Evolutionary conservation across 2,329 filamentous ascomycete species (phyloP).

Genomic region (Calcarisporium arbuscula): DNA sequence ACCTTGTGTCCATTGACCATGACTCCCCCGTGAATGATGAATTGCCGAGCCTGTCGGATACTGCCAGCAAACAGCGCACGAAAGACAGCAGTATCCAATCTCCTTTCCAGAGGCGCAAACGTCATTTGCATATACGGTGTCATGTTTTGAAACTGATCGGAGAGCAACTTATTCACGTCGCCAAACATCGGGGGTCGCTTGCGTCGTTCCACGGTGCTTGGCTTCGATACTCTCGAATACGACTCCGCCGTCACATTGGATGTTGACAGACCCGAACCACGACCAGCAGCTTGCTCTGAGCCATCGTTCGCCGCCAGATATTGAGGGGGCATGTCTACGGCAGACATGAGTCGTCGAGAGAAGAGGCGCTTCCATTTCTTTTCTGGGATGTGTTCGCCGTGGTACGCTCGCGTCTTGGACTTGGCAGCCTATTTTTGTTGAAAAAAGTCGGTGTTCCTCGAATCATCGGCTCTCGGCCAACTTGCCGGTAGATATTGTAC

Average conservation of each 20-base stretch:
- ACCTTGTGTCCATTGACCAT: conserved; percentile 97
- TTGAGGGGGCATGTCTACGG: conserved; percentile 75
- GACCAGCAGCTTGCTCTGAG: conserved; percentile 72
- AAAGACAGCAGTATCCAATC: conserved; percentile 92
- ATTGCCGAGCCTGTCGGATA: conserved; percentile 85
- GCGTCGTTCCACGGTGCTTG: conserved; percentile 14
- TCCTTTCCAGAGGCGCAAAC: conserved; percentile 83
- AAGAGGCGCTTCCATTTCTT: conserved; percentile 95
- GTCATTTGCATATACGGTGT: conserved; percentile 97
- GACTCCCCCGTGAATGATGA: conserved; percentile 87
- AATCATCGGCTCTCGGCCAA: conserved; percentile 24
- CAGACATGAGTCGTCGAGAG: conserved; percentile 69
- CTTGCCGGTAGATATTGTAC: conserved; percentile 64
- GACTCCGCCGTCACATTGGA: conserved; percentile 24
- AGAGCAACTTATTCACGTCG: conserved; percentile 26
- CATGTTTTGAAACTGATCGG: conserved; percentile 31
- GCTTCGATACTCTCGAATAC: conserved; percentile 23
- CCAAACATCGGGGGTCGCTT: conserved; percentile 16
- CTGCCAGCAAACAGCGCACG: conserved; percentile 91
- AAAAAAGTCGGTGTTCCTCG: conserved; percentile 64
- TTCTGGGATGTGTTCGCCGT: conserved; percentile 91
- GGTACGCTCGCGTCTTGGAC: conserved; percentile 74
- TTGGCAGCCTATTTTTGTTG: conserved; percentile 97
- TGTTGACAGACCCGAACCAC: conserved; percentile 63
- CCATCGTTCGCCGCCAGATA: conserved; percentile 80